Evolutionary conservation across 768 basidiomycete species (phyloP).

Genomic region (Leucosporidium scottii): DNA sequence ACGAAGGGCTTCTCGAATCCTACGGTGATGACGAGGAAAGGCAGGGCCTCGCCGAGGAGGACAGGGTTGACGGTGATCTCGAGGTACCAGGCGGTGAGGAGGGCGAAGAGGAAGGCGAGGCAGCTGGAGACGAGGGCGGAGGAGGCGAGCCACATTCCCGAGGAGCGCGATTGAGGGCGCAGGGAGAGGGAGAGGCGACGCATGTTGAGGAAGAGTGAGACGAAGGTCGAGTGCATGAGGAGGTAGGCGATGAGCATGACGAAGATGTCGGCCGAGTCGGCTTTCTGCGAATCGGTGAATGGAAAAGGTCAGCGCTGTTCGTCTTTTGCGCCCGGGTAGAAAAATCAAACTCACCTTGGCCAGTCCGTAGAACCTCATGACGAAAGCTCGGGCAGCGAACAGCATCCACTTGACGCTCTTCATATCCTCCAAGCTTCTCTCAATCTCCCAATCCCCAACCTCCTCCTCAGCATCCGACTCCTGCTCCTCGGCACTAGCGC

Average conservation of each 20-base stretch:
- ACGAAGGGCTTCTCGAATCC: conserved; percentile 97
- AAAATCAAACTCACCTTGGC: conserved; percentile 54
- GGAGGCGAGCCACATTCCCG: conserved; percentile 38
- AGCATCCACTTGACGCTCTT: conserved; percentile 79
- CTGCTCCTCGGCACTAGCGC: not conserved
- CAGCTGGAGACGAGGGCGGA: conserved; percentile 73
- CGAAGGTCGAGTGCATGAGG: conserved; percentile 92
- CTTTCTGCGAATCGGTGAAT: conserved; percentile 52
- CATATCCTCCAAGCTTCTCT: conserved; percentile 57
- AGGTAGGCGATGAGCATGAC: conserved; percentile 88
- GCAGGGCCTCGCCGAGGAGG: conserved; percentile 85
- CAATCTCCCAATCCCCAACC: conserved; percentile 41
- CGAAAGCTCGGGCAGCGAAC: conserved; percentile 68
- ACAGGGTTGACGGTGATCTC: conserved; percentile 87
- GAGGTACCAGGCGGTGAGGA: conserved; percentile 67
- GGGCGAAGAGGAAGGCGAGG: conserved; percentile 74
- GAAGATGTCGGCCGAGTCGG: conserved; percentile 90
- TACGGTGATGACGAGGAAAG: conserved; percentile 94
- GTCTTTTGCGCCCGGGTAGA: not conserved
- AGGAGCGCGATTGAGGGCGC: conserved; percentile 21
- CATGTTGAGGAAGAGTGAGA: conserved; percentile 80
- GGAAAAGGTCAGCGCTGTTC: not conserved
- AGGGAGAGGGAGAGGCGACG: conserved; percentile 53
- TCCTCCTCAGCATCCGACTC: conserved; percentile 28
- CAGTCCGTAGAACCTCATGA: conserved; percentile 76